Percentiles rank a stretch among this genome's conserved stretches.
Conservation (phyloP, 495 filamentous ascomycete genomes). For the Penicillium angulare region DNA sequence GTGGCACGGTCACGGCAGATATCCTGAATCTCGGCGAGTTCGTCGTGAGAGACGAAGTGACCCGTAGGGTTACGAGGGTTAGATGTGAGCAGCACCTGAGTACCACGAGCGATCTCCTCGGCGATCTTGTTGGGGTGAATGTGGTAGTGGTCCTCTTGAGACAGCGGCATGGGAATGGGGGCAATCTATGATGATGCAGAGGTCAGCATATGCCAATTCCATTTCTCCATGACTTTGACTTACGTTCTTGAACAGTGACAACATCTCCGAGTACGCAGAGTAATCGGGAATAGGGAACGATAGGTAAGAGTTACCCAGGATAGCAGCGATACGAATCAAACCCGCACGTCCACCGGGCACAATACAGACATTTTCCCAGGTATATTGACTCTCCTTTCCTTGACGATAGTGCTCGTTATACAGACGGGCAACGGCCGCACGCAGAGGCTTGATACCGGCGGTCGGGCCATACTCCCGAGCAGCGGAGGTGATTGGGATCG, state of each 20-base stretch:
- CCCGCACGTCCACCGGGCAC: constrained; percentile 92
- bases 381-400: constrained; percentile 86
- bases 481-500: constrained; percentile 70
- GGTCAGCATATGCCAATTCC: constrained; percentile 5
- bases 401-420: constrained; percentile 92
- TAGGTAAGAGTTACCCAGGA: constrained; percentile 87
- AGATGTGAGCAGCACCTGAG: constrained; percentile 87
- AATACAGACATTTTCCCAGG: constrained; percentile 99
- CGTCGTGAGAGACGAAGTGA: constrained; percentile 73
- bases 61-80: constrained; percentile 98
- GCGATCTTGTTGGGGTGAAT: constrained; percentile 91
- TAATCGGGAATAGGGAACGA: constrained; percentile 82
- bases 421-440: constrained; percentile 84
- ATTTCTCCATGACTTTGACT: constrained; percentile 12
- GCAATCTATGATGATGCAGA: constrained; percentile 61
- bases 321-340: constrained; percentile 90
- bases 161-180: constrained; percentile 82
- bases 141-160: constrained; percentile 80
- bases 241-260: constrained; percentile 85
- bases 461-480: constrained; percentile 91
- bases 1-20: constrained; percentile 88
- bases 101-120: constrained; percentile 84
- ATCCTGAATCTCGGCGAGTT: constrained; percentile 84
- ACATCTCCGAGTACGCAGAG: constrained; percentile 93
- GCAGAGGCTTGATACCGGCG: constrained; percentile 85